Conservation (phyloP, 352 stramenopile species). For the Thalassiosira exigua region DNA sequence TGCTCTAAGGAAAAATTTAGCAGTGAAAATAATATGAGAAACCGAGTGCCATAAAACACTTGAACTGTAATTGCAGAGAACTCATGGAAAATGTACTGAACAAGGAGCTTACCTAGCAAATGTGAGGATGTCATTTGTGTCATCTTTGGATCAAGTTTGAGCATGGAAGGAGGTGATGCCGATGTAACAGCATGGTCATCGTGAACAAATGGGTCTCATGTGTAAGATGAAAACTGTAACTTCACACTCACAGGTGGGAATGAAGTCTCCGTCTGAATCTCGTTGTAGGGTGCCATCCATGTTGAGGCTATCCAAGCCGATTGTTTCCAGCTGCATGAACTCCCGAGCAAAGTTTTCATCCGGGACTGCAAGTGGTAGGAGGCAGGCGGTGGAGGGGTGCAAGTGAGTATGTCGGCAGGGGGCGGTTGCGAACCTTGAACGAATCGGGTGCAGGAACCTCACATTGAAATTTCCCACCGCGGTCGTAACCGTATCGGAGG, state of each 20-base stretch:
- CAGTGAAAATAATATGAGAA: too few relatives aligned
- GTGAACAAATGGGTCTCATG: conserved; percentile 5
- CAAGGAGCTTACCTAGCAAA: conserved; percentile 41
- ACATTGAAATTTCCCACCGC: conserved; percentile 4
- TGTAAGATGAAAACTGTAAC: not conserved
- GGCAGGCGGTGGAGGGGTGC: conserved; percentile 1
- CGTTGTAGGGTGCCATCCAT: conserved; percentile 38
- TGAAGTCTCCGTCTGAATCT: conserved; percentile 4
- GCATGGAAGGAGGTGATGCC: conserved; percentile 21
- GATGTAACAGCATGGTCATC: too few relatives aligned
- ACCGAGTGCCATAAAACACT: too few relatives aligned
- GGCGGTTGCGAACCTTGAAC: too few relatives aligned
- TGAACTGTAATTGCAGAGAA: too few relatives aligned
- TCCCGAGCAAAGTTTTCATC: conserved; percentile 34
- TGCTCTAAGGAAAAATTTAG: conserved; percentile 44
- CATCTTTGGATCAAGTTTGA: conserved; percentile 45
- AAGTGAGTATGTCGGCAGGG: conserved; percentile 3
- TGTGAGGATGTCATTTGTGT: conserved; percentile 68
- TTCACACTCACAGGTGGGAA: conserved; percentile 10
- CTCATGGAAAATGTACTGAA: too few relatives aligned
- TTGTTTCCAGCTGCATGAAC: conserved; percentile 66
- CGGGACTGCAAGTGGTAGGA: not conserved
- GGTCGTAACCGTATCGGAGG: conserved; percentile 23
- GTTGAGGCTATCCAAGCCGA: conserved; percentile 65
- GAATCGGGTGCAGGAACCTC: too few relatives aligned